Evolutionary conservation across 768 basidiomycete species (phyloP).

Genomic region (Myochromella boudieri): DNA sequence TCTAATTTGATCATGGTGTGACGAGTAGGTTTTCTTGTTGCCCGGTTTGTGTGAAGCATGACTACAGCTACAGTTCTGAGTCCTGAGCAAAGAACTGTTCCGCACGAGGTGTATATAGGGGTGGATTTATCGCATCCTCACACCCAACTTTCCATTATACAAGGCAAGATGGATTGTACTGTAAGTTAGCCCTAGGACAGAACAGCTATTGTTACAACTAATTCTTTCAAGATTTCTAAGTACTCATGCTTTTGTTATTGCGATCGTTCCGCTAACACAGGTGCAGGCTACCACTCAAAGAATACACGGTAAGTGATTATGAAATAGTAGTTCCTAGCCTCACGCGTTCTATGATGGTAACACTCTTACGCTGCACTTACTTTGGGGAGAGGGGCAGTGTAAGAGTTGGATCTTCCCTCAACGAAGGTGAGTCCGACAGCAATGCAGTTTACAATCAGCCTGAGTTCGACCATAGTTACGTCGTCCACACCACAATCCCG

Average conservation of each 20-base stretch:
- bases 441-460: conserved; percentile 34
- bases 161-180: too few species aligned
- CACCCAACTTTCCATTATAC: background rate
- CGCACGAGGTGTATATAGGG: too few species aligned
- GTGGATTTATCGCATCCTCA: too few species aligned
- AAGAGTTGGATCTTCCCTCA: background rate
- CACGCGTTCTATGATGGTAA: conserved; percentile 47
- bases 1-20: conserved; percentile 7
- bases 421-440: background rate
- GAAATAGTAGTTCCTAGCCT: conserved; percentile 35
- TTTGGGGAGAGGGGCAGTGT: background rate
- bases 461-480: conserved; percentile 15
- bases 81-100: background rate
- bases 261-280: background rate
- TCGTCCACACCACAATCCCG: conserved; percentile 13
- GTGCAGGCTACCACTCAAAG: conserved; percentile 24
- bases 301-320: conserved; percentile 17
- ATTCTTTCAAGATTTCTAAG: conserved; percentile 28
- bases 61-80: background rate
- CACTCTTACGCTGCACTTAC: conserved; percentile 26
- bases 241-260: background rate
- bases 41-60: background rate
- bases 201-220: conserved; percentile 24
- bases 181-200: conserved; percentile 6
- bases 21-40: conserved; percentile 2